phyloP scores from a whole-genome alignment of 1,284 basidiomycete genomes.

The Veloboletus limbatus region DNA sequence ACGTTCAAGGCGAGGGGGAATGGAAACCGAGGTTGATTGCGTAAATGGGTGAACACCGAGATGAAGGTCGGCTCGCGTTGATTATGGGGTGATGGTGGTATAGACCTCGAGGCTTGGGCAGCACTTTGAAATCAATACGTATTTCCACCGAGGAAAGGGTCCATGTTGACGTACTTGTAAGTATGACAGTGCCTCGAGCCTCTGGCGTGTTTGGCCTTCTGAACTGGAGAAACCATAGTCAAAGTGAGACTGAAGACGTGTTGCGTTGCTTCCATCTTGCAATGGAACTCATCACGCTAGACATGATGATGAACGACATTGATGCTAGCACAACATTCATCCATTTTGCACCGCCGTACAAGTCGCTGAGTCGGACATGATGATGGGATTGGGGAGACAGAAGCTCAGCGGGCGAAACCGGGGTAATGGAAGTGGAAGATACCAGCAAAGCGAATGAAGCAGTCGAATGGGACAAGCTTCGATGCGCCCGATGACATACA shows the following conservation, averaged over 20 bases:
- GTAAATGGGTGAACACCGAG: background rate
- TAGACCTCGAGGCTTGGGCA: background rate
- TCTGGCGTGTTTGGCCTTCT: background rate
- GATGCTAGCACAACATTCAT: background rate
- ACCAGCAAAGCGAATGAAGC: background rate
- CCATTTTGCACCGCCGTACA: too few relatives aligned
- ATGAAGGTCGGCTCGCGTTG: background rate
- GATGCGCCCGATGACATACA: background rate
- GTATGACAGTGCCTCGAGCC: conserved; percentile 9
- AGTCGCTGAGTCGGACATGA: too few relatives aligned
- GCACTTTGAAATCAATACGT: too few relatives aligned
- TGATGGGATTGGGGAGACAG: background rate
- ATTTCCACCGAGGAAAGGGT: background rate
- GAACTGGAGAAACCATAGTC: too few relatives aligned
- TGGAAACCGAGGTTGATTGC: conserved; percentile 17
- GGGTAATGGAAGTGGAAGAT: conserved; percentile 16
- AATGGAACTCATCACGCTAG: conserved; percentile 5
- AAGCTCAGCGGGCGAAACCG: background rate
- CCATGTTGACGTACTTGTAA: background rate
- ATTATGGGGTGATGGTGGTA: background rate
- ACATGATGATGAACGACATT: background rate
- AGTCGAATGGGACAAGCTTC: background rate
- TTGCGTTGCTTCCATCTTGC: background rate
- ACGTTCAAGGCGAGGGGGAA: conserved; percentile 8
- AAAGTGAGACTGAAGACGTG: too few relatives aligned